Evolutionary conservation across 73 alveolate species (phyloP), one percentile per base, ranked within the genome.

Genomic region (Tetrahymena elliotti): DNA sequence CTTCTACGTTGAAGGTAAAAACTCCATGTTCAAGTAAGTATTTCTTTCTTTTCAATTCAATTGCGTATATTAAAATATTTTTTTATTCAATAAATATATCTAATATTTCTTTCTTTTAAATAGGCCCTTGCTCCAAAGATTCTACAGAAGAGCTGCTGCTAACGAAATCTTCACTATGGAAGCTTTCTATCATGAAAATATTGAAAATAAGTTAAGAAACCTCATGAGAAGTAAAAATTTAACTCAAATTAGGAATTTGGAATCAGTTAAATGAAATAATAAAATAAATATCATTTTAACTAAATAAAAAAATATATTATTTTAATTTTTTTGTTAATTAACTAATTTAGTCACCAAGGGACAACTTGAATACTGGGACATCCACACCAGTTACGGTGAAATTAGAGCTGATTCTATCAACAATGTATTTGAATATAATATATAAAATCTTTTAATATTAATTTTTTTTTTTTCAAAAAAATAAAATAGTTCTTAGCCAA

Each of bases 121-220:
- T 68, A 68, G 88, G 94, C 96, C 96, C 52, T 83, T 94, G 12
- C 93, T 94, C 41, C 93, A 94, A 38, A 94, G 96, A 94, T 94
- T 94, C 84, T 94, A 94, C 52, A 94, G 96, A 94, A 94, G 96
- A 94, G 96, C 93, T n/a, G 96, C 96, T 47, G 95, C 93, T n/a
- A 94, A 94, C 93, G 96, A 94, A 92, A 38, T 88, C 84, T 94
- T 94, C 96, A 38, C 93, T 53, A 84, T 94, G 68, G 96, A 94
- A 83, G 82, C 93, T 84, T 94, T 83, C 84, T 94, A 94, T 88
- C 96, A 94, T 83, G 96, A 94, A 52, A 94, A 94, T 47, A 94
- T 94, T 94, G 93, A 94, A 94, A 68, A 47, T 83, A 94, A 94
- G 53, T 84, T 94, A 37, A 40, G 96, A 38, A 34, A 94, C 31